Conservation (phyloP, 805 yeast species). For the Wickerhamiella lipophila region DNA sequence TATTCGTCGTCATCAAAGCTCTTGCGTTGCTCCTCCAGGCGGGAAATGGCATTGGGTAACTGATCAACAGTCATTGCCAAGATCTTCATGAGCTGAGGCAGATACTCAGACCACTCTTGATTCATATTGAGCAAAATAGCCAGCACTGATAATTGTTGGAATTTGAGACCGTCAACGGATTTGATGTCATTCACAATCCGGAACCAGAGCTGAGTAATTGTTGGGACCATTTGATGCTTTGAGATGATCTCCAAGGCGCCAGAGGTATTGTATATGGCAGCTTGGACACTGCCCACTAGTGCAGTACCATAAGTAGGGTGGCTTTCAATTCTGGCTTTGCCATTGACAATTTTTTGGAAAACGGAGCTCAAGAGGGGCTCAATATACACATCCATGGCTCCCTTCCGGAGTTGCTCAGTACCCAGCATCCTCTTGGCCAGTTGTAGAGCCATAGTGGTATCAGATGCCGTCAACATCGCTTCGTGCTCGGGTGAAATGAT, state of each 20-base stretch:
- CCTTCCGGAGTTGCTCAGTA: slow-evolving; percentile 20
- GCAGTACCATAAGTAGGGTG: slow-evolving; percentile 35
- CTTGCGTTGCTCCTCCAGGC: slow-evolving; percentile 44
- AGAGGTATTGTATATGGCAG: slow-evolving; percentile 54
- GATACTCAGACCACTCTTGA: slow-evolving; percentile 26
- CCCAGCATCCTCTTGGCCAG: slow-evolving; percentile 33
- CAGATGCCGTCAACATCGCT: slow-evolving; percentile 28
- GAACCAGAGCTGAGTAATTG: slow-evolving; percentile 58
- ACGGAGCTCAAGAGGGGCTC: slow-evolving; percentile 13
- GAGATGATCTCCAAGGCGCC: slow-evolving; percentile 41
- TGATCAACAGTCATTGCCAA: slow-evolving; percentile 42
- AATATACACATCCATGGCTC: slow-evolving; percentile 15
- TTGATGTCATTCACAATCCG: slow-evolving; percentile 40
- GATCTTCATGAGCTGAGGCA: slow-evolving; percentile 38
- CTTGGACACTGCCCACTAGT: slow-evolving; percentile 48
- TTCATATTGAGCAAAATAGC: slow-evolving; percentile 30
- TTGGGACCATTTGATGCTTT: slow-evolving; percentile 33
- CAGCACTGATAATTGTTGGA: slow-evolving; percentile 57
- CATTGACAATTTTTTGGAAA: slow-evolving; percentile 13
- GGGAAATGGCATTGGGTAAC: slow-evolving; percentile 60
- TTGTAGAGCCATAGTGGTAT: slow-evolving; percentile 36
- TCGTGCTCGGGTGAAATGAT: background rate
- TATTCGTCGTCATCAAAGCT: slow-evolving; percentile 34
- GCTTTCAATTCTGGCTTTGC: slow-evolving; percentile 7
- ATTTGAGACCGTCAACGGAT: slow-evolving; percentile 70